phyloP scores from a whole-genome alignment of 305 asterid genomes.

The Lippia alba region DNA sequence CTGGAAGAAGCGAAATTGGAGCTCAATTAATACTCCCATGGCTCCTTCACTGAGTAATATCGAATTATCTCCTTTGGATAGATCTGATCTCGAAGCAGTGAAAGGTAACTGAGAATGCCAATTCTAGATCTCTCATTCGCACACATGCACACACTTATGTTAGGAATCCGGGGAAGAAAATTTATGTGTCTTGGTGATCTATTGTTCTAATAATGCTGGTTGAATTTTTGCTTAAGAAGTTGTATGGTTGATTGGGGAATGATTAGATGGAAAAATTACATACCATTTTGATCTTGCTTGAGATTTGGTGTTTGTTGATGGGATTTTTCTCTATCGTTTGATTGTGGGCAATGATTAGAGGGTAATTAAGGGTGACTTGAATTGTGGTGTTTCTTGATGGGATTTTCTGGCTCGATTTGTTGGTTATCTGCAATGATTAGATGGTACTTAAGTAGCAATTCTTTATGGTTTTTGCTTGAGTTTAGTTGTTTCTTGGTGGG shows the following conservation, averaged over 20 bases:
- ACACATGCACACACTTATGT: background rate
- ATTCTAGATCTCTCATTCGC: background rate
- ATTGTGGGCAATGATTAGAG: background rate
- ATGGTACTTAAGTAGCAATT: background rate
- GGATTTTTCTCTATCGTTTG: background rate
- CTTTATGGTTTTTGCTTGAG: background rate
- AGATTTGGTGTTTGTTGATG: conserved; percentile 17
- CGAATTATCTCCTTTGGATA: conserved; percentile 8
- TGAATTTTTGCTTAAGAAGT: background rate
- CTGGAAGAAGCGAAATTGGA: conserved; percentile 27
- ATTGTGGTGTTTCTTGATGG: conserved; percentile 20
- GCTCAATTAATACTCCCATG: conserved; percentile 17
- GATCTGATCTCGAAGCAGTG: conserved; percentile 33
- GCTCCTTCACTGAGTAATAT: background rate
- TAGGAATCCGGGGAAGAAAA: background rate
- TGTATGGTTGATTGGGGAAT: background rate
- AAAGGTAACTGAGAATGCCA: conserved; percentile 20
- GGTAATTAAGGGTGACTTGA: background rate
- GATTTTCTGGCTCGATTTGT: background rate
- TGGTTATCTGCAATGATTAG: background rate
- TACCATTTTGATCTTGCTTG: background rate
- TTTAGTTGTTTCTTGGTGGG: background rate
- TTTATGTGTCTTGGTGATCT: background rate
- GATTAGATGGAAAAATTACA: background rate
- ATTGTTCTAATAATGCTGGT: background rate